Conservation (phyloP, 1,284 basidiomycete species). For the Trametes sp. region DNA sequence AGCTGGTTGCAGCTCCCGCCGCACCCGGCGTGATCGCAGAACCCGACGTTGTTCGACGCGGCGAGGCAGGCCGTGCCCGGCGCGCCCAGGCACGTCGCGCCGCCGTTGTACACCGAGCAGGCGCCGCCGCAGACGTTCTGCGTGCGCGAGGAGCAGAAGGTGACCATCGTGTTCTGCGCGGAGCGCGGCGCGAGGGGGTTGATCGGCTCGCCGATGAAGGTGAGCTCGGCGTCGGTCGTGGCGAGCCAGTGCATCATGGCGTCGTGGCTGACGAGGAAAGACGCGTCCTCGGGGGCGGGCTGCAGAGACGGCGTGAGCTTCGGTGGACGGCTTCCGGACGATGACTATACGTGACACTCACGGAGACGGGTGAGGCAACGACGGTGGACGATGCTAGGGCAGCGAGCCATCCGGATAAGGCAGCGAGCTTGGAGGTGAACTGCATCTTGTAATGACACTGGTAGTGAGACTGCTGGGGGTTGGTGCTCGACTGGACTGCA, state of each 20-base stretch:
- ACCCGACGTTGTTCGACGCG: not conserved
- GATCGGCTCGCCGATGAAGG: constrained; percentile 4
- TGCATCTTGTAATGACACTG: no score
- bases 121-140: not conserved
- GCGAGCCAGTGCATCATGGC: constrained; percentile 3
- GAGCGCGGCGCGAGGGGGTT: not conserved
- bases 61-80: not conserved
- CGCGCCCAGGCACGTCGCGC: not conserved
- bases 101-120: not conserved
- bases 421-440: no score
- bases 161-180: constrained; percentile 1
- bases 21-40: not conserved
- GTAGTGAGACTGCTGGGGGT: no score
- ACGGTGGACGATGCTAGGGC: no score
- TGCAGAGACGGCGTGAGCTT: not conserved
- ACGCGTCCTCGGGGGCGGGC: not conserved
- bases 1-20: not conserved
- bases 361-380: not conserved
- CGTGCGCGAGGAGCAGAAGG: not conserved
- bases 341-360: not conserved
- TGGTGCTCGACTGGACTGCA: no score
- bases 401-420: no score
- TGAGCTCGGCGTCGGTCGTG: constrained; percentile 4
- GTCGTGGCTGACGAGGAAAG: not conserved
- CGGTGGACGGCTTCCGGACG: not conserved